Evolutionary conservation across 1,139 yeast genomes (phyloP), one percentile per base, ranked within the genome.

Genomic region (Suzukiozyma palmioleophila): DNA sequence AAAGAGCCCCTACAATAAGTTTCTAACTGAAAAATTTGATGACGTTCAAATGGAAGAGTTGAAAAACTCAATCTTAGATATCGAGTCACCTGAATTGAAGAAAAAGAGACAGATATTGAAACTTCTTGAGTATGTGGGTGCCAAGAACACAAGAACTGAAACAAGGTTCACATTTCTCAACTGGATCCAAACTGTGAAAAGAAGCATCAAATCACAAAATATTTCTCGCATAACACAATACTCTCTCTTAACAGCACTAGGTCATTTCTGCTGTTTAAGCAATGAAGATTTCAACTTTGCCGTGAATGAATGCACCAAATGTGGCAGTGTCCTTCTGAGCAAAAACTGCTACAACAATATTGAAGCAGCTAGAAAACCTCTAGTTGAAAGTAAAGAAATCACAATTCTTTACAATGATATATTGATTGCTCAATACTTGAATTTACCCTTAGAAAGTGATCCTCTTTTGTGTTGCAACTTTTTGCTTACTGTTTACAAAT

Each of bases 401-500:
- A 32, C 46, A 7, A 39, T 49, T 1, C 52, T 52, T 32, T 66
- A 61, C 43, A 46, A 53, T 8, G 56, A 55, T 12, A 45, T 67
- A 8, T 43, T 64, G 1, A 40, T 56, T 28, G 51, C 53, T 2
- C 59, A 43, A 33, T 42, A 57, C 4, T 41, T 60, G 18, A 34
- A 37, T 3, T 33, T 33, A 13, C 22, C 26, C 10, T 22, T 44
- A n/a, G 32, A 35, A 9, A 22, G 38, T 2, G 55, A 62, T 35
- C 58, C 62, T 1, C 43, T 69, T n/a, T 32, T 68, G n/a, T 49
- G 59, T 39, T 62, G 75, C 39, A 73, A 77, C 36, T 56, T 73
- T 8, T 53, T 81, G 16, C 45, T 77, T 1, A 48, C 77, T 0
- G 44, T 81, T 3, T 69, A 64, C 50, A 72, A 73, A 48, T 49